Base-by-base conservation (phyloP, 257 asterid genomes). In the Eucommia ulmoides region DNA sequence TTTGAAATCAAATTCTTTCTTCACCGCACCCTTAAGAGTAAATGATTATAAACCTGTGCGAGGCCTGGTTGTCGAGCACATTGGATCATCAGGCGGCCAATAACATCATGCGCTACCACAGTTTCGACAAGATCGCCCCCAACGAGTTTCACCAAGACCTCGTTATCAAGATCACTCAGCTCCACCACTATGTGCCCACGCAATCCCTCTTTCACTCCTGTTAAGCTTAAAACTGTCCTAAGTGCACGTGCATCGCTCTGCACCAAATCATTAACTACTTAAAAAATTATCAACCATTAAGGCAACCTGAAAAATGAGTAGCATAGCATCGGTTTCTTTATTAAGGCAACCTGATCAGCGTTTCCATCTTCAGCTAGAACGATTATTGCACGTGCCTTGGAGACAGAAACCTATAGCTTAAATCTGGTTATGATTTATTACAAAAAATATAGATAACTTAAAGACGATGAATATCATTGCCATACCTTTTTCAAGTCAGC, bases 41-140 rank as follows among this genome's bases (percentile, higher is more conserved):
- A 35, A 15, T 42, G 15, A 15, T 0, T 16, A 16, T 42, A 15
- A 1, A 42, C 96, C 94, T 82, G 94, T n/a, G 94, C 96, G 55
- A 85, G 94, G 52, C 96, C 96, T 50, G 96, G 96, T 59, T 85
- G 96, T 20, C 94, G 79, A 64, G 96, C 96, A 74, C 96, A 85
- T 56, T 85, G 96, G 56, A 85, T 85, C 96, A 85, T 85, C 66
- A 85, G 69, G 57, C 96, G 74, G 58, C 96, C 96, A 59, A 82
- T 85, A 49, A 82, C 96, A 60, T 85, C 96, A 72, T 85, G 96
- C 0, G 96, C 96, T 41, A 85, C 96, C 56, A 85, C 94, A 53
- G 96, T 85, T 78, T 85, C 88, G 63, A 85, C 94, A 71, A 85
- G 92, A 65, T 80, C 77, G 45, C 92, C 94, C 6, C 96, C 96